Conservation (phyloP, 208 protist genomes). For the Lotmaria passim region DNA sequence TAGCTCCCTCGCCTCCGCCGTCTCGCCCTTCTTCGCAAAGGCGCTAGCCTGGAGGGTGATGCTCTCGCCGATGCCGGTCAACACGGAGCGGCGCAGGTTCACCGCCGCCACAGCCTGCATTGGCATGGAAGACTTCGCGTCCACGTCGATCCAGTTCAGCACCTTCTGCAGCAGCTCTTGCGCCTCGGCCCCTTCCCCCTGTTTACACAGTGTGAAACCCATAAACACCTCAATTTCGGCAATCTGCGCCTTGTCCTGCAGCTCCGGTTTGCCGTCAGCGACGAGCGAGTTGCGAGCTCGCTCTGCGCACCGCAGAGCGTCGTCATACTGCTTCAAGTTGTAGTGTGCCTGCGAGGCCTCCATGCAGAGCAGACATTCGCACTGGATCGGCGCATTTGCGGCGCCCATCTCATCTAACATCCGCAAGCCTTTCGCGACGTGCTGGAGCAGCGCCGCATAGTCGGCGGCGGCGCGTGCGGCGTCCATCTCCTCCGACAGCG, state of each 20-base stretch:
- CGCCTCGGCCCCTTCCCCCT: constrained; percentile 54
- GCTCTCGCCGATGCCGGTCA: constrained; percentile 77
- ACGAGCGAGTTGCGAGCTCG: constrained; percentile 57
- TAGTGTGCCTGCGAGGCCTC: constrained; percentile 87
- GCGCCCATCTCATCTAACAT: constrained; percentile 76
- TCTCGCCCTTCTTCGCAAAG: constrained; percentile 37
- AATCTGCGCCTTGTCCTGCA: constrained; percentile 77
- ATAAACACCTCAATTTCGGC: constrained; percentile 82
- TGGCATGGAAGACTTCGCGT: constrained; percentile 79
- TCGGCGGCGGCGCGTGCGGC: constrained; percentile 42
- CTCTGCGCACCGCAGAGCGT: constrained; percentile 52
- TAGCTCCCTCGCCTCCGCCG: constrained; percentile 52
- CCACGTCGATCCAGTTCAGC: constrained; percentile 86
- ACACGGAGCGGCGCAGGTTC: constrained; percentile 79
- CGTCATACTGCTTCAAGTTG: constrained; percentile 63
- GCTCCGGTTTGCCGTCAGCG: constrained; percentile 38
- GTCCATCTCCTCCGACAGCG: constrained; percentile 62
- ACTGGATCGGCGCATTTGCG: constrained; percentile 81
- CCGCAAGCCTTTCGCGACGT: constrained; percentile 58
- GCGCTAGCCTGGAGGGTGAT: constrained; percentile 42
- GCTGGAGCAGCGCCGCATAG: constrained; percentile 45
- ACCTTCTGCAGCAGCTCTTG: constrained; percentile 69
- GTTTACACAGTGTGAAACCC: constrained; percentile 62
- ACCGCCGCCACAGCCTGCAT: constrained; percentile 89
- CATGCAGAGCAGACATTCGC: constrained; percentile 83